Evolutionary conservation across 352 stramenopile species (phyloP).

Genomic region (Pythium utonaiense): DNA sequence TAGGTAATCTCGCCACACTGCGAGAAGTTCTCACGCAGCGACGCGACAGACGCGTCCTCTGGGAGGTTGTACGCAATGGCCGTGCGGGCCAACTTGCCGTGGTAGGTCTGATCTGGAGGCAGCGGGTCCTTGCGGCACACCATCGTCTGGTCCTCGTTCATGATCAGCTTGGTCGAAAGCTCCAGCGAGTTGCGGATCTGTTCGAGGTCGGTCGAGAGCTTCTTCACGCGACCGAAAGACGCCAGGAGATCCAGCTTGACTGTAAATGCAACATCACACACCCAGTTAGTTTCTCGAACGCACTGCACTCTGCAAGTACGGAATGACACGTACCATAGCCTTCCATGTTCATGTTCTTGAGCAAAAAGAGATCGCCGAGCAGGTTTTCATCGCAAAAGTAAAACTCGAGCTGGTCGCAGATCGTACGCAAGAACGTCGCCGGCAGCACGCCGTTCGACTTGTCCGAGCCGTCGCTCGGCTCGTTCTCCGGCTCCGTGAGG

Average conservation of each 20-base stretch:
- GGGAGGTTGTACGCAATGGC: conserved; percentile 87
- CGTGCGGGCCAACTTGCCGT: conserved; percentile 80
- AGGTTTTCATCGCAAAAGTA: conserved; percentile 90
- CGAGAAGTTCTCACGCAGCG: conserved; percentile 80
- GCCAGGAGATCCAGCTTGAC: conserved; percentile 83
- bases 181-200: conserved; percentile 81
- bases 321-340: conserved; percentile 77
- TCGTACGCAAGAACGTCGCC: conserved; percentile 79
- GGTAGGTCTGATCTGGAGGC: conserved; percentile 77
- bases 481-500: conserved; percentile 49
- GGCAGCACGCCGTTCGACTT: conserved; percentile 45
- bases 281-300: too few relatives aligned
- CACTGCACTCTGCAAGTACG: too few relatives aligned
- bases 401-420: conserved; percentile 86
- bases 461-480: conserved; percentile 32
- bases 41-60: conserved; percentile 82
- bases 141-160: conserved; percentile 81
- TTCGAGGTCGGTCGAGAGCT: conserved; percentile 80
- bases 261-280: conserved; percentile 19
- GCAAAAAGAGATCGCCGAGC: conserved; percentile 75
- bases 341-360: conserved; percentile 90
- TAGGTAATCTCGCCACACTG: conserved; percentile 84
- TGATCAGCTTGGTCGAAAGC: conserved; percentile 79
- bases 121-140: conserved; percentile 85
- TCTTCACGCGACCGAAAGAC: conserved; percentile 84